Evolutionary conservation across 139 green algal species (phyloP), one percentile per base, ranked within the genome.

Genomic region (Chlorella sp.): DNA sequence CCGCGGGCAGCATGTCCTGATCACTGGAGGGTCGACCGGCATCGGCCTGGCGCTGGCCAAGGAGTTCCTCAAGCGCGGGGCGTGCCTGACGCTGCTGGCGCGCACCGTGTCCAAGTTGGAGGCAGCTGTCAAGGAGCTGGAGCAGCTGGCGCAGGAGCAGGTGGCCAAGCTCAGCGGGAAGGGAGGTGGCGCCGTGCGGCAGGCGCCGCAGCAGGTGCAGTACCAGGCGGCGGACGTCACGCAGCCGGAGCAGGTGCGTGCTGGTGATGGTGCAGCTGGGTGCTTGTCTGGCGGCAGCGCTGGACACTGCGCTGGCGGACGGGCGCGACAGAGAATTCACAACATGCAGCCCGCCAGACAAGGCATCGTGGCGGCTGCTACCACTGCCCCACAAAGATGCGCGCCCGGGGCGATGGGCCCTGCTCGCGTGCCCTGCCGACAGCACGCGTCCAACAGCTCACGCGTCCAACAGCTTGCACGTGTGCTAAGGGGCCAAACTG

Each of bases 1-100:
- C 35, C 32, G 22, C 2, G 86, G 83, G 61, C 86, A 89, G 51
- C 89, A 96, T 73, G 87, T 94, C 1, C 66, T 93, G 27, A 91
- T 96, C 73, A 94, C 91, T 6, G 91, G 91, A 0, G 91, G 88
- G 1, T 89, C 78, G 1, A 85, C 88, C 50, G 91, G 91, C 23
- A 78, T 96, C 31, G 91, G 91, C 0, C 69, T 90, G 17, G 78
- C 78, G 2, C 33, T 94, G 0, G 89, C 87, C 2, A 31, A 82
- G 31, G 35, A 62, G 26, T 34, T 70, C 4, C 36, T 76, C 30
- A 4, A 22, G 24, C 20, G 14, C 2, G 73, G 74, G 36, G 83
- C 81, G 24, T 49, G 60, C 0, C 78, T 94, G 1, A 91, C 86
- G 0, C 49, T 96, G 0, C 42, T 93, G 5, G 82, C 88, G 1